Base-by-base conservation (phyloP, 305 asterid genomes). In the Andrographis paniculata region DNA sequence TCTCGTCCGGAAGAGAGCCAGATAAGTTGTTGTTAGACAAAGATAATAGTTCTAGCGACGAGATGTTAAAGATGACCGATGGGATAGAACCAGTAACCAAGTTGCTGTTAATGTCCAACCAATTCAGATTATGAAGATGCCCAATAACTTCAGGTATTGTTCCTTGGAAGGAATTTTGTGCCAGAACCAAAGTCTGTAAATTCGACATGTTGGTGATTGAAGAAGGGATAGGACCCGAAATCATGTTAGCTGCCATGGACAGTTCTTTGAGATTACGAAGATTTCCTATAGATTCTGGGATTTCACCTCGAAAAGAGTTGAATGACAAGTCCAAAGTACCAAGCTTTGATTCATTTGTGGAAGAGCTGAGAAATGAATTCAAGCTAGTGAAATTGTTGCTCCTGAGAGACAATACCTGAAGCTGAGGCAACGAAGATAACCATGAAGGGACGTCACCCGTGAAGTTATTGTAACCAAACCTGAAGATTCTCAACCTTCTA, bases 1-100 rank as follows among this genome's bases (percentile, higher is more conserved):
- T 53, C 8, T 62, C 39, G 9, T 9, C 22, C 0, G 69, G 69
- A 11, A 58, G 52, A 15, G 16, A 33, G 17, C 66, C 66, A 17
- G 48, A 44, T 19, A 61, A 46, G 2, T 19, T 36, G 19, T 62
- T 47, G 2, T 9, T 0, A 14, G 14, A 9, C 3, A 64, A 7
- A 14, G 17, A 14, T 10, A 60, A 1, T 1, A 0, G 6, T 31
- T 69, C 60, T 0, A 70, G 16, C 0, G 33, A 1, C 18, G 45
- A 50, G 5, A 50, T 12, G 20, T 50, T 50, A 15, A 36, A 50
- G 18, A 50, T 42, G 55, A 44, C 20, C 19, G 36, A 5, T 16
- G 55, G 55, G 20, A 50, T 50, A 31, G 55, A 52, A 39, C 57
- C 57, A 9, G 36, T 52, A 9, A 52, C 37, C 37, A 15, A 14